Conservation (phyloP, 2,329 filamentous ascomycete species). For the Fusarium lateritium region DNA sequence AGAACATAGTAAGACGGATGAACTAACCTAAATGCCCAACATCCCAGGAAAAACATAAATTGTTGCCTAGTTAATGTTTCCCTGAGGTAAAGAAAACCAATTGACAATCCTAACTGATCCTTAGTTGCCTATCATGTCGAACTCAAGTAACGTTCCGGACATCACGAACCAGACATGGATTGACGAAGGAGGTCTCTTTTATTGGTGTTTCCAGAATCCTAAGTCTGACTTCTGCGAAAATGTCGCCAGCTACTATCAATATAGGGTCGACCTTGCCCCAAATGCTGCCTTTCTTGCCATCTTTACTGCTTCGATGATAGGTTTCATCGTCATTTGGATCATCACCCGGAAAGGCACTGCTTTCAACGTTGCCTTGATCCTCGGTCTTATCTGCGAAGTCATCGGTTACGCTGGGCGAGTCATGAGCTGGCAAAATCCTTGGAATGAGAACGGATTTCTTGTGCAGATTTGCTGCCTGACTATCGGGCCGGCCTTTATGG, state of each 20-base stretch:
- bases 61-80: not conserved
- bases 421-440: conserved; percentile 68
- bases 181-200: conserved; percentile 28
- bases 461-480: conserved; percentile 75
- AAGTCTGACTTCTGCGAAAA: conserved; percentile 48
- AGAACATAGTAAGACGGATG: conserved; percentile 14
- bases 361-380: conserved; percentile 67
- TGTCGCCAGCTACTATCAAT: conserved; percentile 63
- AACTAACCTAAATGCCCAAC: not conserved
- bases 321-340: conserved; percentile 58
- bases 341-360: conserved; percentile 63
- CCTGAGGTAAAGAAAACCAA: not conserved
- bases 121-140: conserved; percentile 11
- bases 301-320: conserved; percentile 62
- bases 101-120: not conserved
- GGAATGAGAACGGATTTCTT: conserved; percentile 62
- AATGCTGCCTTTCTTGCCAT: conserved; percentile 67
- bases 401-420: conserved; percentile 73
- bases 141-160: conserved; percentile 21
- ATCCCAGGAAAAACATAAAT: not conserved
- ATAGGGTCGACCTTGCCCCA: conserved; percentile 64
- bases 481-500: conserved; percentile 75
- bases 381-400: conserved; percentile 69
- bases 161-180: conserved; percentile 44
- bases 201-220: conserved; percentile 52